phyloP scores from a whole-genome alignment of 352 stramenopile genomes.

The Phytopythium litorale region DNA sequence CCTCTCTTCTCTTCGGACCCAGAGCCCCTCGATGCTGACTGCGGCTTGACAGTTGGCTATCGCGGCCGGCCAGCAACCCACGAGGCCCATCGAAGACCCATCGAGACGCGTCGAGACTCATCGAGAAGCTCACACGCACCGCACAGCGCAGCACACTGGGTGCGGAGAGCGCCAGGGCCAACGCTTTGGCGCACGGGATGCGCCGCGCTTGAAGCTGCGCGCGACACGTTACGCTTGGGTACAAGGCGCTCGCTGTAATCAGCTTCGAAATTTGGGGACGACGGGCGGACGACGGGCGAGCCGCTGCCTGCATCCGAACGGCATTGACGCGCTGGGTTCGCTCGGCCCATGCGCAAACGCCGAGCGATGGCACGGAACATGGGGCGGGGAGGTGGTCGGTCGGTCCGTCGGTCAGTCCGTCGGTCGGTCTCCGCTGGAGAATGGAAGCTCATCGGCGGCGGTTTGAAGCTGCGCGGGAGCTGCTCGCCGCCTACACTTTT shows the following conservation, averaged over 20 bases:
- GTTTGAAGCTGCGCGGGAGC: background rate
- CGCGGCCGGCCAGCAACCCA: no score
- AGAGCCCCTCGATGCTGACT: background rate
- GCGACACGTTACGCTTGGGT: background rate
- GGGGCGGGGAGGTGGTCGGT: no score
- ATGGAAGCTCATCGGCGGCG: background rate
- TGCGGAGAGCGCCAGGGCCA: background rate
- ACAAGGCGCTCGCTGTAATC: background rate
- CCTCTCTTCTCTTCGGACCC: background rate
- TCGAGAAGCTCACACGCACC: no score
- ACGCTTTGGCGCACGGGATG: background rate
- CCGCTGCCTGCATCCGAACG: conserved; percentile 1
- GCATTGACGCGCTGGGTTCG: no score
- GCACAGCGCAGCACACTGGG: background rate
- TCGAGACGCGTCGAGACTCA: no score
- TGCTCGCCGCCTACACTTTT: conserved; percentile 3
- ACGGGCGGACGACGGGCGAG: background rate
- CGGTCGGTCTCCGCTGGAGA: background rate
- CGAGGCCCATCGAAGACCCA: no score
- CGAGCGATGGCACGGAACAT: no score
- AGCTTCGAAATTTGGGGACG: conserved; percentile 1
- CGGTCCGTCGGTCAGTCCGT: no score
- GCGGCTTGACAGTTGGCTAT: background rate
- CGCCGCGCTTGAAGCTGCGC: conserved; percentile 2
- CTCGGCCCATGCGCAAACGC: no score